A percentile compares a stretch with the other conserved stretches of the same genome.
Evolutionary conservation across 2,329 filamentous ascomycete species (phyloP).

Genomic region (Cordyceps tenuipes): DNA sequence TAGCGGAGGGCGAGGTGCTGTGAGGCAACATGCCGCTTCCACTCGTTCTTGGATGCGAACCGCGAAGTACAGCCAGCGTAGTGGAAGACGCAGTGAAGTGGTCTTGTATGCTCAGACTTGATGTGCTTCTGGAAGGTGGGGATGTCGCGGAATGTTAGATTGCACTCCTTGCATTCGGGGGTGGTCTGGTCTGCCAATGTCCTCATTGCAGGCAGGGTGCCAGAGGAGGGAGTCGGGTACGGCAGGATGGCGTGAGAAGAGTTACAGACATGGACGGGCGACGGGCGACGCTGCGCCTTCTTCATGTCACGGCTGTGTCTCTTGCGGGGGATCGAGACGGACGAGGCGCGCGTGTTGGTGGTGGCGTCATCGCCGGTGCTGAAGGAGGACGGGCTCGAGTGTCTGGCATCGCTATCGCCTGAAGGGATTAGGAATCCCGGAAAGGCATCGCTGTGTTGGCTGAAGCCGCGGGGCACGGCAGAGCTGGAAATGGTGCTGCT

Average conservation of each 20-base stretch:
- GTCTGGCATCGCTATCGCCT: conserved; percentile 6
- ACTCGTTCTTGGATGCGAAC: conserved; percentile 84
- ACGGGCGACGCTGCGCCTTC: not conserved
- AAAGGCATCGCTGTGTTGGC: conserved; percentile 8
- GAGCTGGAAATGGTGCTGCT: not conserved
- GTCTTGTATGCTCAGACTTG: conserved; percentile 46
- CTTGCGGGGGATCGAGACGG: conserved; percentile 8
- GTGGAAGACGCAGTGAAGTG: conserved; percentile 70
- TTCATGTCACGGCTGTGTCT: not conserved
- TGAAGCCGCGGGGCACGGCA: conserved; percentile 8
- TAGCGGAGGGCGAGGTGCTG: conserved; percentile 70
- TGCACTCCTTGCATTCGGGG: conserved; percentile 12
- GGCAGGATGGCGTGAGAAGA: not conserved
- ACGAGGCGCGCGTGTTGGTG: conserved; percentile 5
- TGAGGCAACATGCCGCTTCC: conserved; percentile 80
- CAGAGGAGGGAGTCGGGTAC: not conserved
- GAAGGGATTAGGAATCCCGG: conserved; percentile 1
- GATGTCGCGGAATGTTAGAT: conserved; percentile 35
- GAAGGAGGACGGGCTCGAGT: conserved; percentile 11
- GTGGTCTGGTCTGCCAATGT: not conserved
- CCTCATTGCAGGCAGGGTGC: not conserved
- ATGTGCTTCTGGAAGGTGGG: conserved; percentile 39
- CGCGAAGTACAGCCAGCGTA: conserved; percentile 65
- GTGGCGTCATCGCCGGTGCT: conserved; percentile 8
- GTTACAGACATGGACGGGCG: not conserved